These are phyloP conservation scores for Metschnikowia gelsemii DNA, from an alignment of 805 yeast species.

Conservation along the genomic window DNA sequence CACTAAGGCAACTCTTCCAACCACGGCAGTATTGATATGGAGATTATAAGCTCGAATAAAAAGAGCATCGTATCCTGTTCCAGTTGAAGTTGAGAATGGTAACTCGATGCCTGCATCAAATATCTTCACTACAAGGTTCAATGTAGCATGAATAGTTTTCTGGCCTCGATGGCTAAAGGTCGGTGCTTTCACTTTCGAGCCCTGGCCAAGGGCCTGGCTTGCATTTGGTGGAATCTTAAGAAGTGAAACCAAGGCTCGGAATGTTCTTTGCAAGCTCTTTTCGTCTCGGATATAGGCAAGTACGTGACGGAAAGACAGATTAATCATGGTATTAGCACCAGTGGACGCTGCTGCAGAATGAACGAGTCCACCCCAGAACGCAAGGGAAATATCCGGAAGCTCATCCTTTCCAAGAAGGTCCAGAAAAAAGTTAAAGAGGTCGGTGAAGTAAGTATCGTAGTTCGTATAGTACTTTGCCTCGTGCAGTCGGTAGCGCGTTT, in stretches of 20 bases:
- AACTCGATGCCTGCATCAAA: slow-evolving; percentile 38
- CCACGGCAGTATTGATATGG: slow-evolving; percentile 49
- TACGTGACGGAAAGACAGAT: slow-evolving; percentile 38
- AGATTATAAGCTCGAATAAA: slow-evolving; percentile 53
- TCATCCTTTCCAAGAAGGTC: neutral
- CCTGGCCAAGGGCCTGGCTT: too few relatives aligned
- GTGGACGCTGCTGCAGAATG: slow-evolving; percentile 57
- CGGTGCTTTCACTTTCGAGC: slow-evolving; percentile 11
- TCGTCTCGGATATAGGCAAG: slow-evolving; percentile 7
- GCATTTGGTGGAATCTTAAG: slow-evolving; percentile 21
- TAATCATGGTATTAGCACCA: slow-evolving; percentile 47
- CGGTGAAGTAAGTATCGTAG: slow-evolving; percentile 21
- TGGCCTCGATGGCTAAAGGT: slow-evolving; percentile 18
- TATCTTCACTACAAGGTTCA: slow-evolving; percentile 35
- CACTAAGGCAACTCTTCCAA: slow-evolving; percentile 37
- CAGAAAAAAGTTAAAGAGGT: slow-evolving; percentile 24
- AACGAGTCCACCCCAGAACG: slow-evolving; percentile 55
- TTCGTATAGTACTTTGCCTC: slow-evolving; percentile 2
- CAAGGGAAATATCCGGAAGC: slow-evolving; percentile 2
- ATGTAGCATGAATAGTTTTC: slow-evolving; percentile 25
- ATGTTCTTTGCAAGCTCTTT: neutral
- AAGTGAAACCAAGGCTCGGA: slow-evolving; percentile 21
- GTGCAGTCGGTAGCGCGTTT: neutral
- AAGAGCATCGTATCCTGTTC: too few relatives aligned
- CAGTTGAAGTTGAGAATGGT: too few relatives aligned